Evolutionary conservation across 2,329 filamentous ascomycete species (phyloP), one percentile per base, ranked within the genome.

Genomic region (Trichoderma arundinaceum): DNA sequence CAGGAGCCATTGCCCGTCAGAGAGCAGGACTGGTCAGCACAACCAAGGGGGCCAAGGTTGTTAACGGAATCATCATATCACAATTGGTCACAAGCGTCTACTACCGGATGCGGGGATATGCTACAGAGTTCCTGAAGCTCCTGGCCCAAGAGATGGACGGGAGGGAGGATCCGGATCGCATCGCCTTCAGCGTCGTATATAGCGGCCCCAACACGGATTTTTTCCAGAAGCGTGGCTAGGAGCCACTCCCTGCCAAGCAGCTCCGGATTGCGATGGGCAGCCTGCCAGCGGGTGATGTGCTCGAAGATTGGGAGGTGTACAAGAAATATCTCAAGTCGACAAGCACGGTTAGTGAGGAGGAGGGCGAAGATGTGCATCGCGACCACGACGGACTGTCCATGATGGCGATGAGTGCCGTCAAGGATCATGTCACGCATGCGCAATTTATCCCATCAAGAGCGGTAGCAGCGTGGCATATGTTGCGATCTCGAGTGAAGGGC

Each of bases 1-100:
- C 77, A 7, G 78, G 75, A 64, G 79, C 77, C 70, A 72, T 70
- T 32, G 70, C 75, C 13, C 69, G 75, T 63, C 66, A 73, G 44
- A 71, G 70, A 49, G 63, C 70, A 4, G 71, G 68, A 59, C 68
- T 67, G 56, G 57, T 64, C 38, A 69, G 59, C 32, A 66, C 19
- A 4, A 68, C 69, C 39, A 46, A 68, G 4, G 71, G 72, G 32
- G 69, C 73, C 22, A 67, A 71, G 15, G 65, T 72, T 9, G 72
- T 69, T 51, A 69, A 69, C 15, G 74, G 72, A n/a, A 76, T 74
- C 65, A 68, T 72, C 57, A 72, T 80, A 51, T 73, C 75, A 56
- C 74, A 77, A 49, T 68, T 80, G 15, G 77, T 75, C 68, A 80
- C 78, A 7, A 74, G 75, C 51, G 71, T 74, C 6, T 68, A 73